phyloP scores from a whole-genome alignment of 768 basidiomycete genomes.

The Butyriboletus loyo region DNA sequence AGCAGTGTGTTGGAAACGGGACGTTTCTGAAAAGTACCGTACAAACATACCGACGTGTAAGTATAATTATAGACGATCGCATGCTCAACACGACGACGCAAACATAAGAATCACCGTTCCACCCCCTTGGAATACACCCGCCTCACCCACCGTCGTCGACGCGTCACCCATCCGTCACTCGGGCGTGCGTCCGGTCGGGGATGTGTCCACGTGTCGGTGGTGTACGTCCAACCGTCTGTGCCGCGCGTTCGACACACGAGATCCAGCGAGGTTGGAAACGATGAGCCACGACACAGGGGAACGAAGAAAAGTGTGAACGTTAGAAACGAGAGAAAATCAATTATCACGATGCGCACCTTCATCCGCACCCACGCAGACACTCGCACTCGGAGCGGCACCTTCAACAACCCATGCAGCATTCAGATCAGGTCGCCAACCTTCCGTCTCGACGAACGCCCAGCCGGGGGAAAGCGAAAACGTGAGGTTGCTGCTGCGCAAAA shows the following conservation, averaged over 20 bases:
- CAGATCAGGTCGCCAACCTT: constrained; percentile 73
- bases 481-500: constrained; percentile 64
- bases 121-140: constrained; percentile 45
- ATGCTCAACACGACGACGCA: not conserved
- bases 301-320: not conserved
- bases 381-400: not conserved
- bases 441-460: constrained; percentile 73
- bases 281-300: not conserved
- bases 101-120: not conserved
- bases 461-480: constrained; percentile 74
- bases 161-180: constrained; percentile 51
- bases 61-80: too few relatives aligned
- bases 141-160: constrained; percentile 67
- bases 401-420: constrained; percentile 51
- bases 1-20: too few relatives aligned
- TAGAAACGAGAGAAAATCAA: not conserved
- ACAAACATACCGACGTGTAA: too few relatives aligned
- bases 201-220: constrained; percentile 71
- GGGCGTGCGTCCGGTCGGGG: constrained; percentile 38
- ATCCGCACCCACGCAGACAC: constrained; percentile 23
- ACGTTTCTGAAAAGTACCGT: too few relatives aligned
- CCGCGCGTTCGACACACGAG: not conserved
- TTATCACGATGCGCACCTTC: constrained; percentile 14
- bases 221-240: constrained; percentile 72
- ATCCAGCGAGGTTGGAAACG: not conserved